These are phyloP conservation scores for Symbiotaphrina buchneri DNA, from an alignment of 495 filamentous ascomycete genomes.

Conservation along the genomic window DNA sequence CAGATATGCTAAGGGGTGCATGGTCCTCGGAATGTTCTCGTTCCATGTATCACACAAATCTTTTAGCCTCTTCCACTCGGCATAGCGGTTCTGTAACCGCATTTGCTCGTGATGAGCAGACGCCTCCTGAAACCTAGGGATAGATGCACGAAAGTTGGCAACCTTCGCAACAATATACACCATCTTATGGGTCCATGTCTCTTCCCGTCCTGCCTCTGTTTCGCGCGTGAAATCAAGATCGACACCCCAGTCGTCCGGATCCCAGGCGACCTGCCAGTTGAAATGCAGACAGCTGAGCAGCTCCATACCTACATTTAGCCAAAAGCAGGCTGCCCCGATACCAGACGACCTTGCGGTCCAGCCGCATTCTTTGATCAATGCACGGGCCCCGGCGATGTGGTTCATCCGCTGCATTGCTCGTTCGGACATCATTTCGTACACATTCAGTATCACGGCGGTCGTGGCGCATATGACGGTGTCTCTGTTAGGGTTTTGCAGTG, in stretches of 20 bases:
- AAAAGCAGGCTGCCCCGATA: slow-evolving; percentile 79
- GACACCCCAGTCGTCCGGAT: slow-evolving; percentile 79
- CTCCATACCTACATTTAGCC: slow-evolving; percentile 83
- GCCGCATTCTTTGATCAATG: slow-evolving; percentile 73
- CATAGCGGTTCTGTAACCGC: slow-evolving; percentile 35
- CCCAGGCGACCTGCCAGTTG: slow-evolving; percentile 76
- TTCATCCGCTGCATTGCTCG: slow-evolving; percentile 53
- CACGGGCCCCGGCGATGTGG: slow-evolving; percentile 70
- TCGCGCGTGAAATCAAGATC: slow-evolving; percentile 50
- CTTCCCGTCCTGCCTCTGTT: slow-evolving; percentile 35
- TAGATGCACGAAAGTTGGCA: slow-evolving; percentile 53
- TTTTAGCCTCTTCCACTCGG: slow-evolving; percentile 60
- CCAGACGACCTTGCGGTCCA: slow-evolving; percentile 70
- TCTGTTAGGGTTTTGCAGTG: slow-evolving; percentile 58
- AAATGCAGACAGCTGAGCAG: slow-evolving; percentile 68
- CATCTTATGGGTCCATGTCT: slow-evolving; percentile 80
- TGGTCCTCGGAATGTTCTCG: slow-evolving; percentile 50
- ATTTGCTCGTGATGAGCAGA: slow-evolving; percentile 37
- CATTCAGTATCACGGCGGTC: slow-evolving; percentile 69
- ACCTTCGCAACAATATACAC: slow-evolving; percentile 82
- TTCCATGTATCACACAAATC: slow-evolving; percentile 64
- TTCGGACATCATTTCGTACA: slow-evolving; percentile 82
- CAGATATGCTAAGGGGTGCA: slow-evolving; percentile 67
- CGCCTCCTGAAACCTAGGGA: slow-evolving; percentile 32
- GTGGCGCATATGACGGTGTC: slow-evolving; percentile 77